Conservation (phyloP, 129 eudicot species). For the Flaveria bidentis region DNA sequence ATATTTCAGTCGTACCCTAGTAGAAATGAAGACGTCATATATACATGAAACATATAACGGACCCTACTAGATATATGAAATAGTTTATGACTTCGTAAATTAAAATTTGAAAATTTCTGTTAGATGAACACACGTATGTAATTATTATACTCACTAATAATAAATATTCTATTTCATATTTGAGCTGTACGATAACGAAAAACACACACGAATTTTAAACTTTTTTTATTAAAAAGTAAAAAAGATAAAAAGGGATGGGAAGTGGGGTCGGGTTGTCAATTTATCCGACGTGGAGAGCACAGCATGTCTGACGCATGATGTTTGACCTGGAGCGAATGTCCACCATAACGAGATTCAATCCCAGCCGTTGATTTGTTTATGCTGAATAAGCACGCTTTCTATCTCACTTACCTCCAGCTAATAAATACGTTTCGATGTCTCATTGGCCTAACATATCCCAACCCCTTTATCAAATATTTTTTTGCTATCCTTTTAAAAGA, state of each 20-base stretch:
- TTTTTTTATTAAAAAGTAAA: background rate
- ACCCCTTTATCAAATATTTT: background rate
- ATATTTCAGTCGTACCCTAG: no score
- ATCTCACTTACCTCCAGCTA: conserved; percentile 8
- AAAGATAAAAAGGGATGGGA: background rate
- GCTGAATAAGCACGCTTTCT: conserved; percentile 30
- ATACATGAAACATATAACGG: no score
- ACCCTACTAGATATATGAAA: no score
- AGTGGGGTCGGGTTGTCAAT: conserved; percentile 16
- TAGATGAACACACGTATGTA: no score
- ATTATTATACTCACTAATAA: no score
- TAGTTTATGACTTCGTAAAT: no score
- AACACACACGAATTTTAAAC: no score
- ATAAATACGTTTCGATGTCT: conserved; percentile 22
- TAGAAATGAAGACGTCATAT: no score
- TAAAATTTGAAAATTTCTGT: no score
- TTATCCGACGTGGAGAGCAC: conserved; percentile 52
- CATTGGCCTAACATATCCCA: background rate
- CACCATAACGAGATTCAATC: conserved; percentile 18
- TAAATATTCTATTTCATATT: no score
- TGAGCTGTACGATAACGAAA: no score
- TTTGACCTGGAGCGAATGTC: conserved; percentile 28
- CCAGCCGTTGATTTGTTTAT: conserved; percentile 27
- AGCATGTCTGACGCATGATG: conserved; percentile 36
- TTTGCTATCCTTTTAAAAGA: background rate